Evolutionary conservation across 1,284 basidiomycete genomes (phyloP), one percentile per base, ranked within the genome.

Genomic region (Sanghuangporus sanghuang): DNA sequence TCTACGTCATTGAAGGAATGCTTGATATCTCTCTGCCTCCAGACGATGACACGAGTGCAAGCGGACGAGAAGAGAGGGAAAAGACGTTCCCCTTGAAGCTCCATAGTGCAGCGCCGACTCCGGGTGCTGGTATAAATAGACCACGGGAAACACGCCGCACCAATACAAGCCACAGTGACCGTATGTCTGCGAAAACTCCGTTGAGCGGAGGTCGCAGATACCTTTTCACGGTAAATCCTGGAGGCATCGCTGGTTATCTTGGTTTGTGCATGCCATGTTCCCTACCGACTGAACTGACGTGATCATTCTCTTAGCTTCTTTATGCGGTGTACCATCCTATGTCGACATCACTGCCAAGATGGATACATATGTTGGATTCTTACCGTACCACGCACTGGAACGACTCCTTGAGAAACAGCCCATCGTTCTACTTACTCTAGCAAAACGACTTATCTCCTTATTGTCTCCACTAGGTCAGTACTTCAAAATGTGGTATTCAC

Each of bases 1-100:
- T 96, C 80, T 99, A 96, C 71, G 95, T 99, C 50, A 97, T 99
- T 56, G 97, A 99, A 68, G 96, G 96, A 0, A 95, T 98, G 75
- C 78, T 99, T 46, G 96, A 99, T 71, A 95, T 98, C 50, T 78
- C 92, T 38, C 78, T 96, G 50, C 92, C 93, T 1, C 76, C 78
- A 1, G 78, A 84, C 9, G 76, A 77, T 16, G 62, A 54, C 46
- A 40, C 68, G 11, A 54, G 23, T 7, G 39, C 35, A 38, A 3
- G 27, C 11, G 53, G 53, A n/a, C 35, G 53, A 36, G 53, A 54
- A 32, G 11, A 63, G 68, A 3, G 52, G 69, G 6, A 67, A 66
- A 61, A 62, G 72, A 16, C 49, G 42, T n/a, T 59, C 27, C 16
- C 46, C 35, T 21, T 35, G 16, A 52, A 40, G 11, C 23, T 21